phyloP scores from a whole-genome alignment of 352 stramenopile species.

The Phytophthora melonis region DNA sequence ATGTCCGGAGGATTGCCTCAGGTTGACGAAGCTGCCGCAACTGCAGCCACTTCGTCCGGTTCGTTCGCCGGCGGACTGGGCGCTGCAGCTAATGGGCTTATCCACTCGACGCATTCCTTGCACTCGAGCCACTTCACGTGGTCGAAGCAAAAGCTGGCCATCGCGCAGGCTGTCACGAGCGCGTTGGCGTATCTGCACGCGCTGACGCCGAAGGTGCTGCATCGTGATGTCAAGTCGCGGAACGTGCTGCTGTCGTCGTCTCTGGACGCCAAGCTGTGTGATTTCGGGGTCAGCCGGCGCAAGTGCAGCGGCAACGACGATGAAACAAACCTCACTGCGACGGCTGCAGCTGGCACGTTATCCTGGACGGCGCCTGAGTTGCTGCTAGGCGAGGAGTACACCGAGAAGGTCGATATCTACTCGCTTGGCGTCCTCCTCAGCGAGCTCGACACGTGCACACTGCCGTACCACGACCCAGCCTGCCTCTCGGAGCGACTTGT shows the following conservation, averaged over 20 bases:
- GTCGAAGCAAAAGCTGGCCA: conserved; percentile 58
- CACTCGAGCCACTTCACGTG: conserved; percentile 54
- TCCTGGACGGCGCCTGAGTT: conserved; percentile 74
- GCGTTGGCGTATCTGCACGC: conserved; percentile 86
- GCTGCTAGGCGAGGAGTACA: conserved; percentile 73
- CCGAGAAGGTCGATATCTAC: conserved; percentile 83
- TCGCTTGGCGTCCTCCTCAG: conserved; percentile 78
- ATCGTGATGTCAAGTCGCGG: conserved; percentile 90
- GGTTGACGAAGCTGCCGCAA: conserved; percentile 29
- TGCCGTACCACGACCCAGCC: conserved; percentile 71
- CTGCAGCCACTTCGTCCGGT: conserved; percentile 23
- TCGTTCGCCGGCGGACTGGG: conserved; percentile 24
- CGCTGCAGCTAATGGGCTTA: conserved; percentile 19
- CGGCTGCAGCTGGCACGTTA: conserved; percentile 61
- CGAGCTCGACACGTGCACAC: conserved; percentile 76
- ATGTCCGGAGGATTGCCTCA: conserved; percentile 22
- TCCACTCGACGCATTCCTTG: conserved; percentile 26
- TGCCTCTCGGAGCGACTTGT: conserved; percentile 53
- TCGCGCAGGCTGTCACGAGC: conserved; percentile 63
- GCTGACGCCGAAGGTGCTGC: conserved; percentile 79
- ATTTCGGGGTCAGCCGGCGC: conserved; percentile 66
- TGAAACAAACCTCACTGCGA: conserved; percentile 60
- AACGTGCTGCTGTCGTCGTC: conserved; percentile 80
- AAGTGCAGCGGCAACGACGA: conserved; percentile 53
- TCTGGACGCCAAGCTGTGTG: conserved; percentile 64